phyloP scores from a whole-genome alignment of 73 alveolate genomes.

The Paramecium sexaurelia region DNA sequence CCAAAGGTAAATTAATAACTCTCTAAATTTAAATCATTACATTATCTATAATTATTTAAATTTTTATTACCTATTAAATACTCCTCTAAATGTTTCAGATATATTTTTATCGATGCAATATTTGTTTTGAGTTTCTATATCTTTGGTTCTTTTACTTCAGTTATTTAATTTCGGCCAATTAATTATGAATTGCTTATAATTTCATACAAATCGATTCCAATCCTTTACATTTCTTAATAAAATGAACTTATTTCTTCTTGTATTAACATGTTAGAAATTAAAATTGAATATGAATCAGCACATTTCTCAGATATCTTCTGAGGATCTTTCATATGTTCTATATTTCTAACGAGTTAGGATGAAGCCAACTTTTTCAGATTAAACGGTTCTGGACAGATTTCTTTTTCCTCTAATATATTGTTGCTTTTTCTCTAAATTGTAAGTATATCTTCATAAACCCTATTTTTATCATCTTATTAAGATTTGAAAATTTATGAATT shows the following conservation, averaged over 20 bases:
- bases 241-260: neutral
- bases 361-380: neutral
- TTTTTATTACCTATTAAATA: neutral
- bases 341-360: neutral
- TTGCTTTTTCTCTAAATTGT: neutral
- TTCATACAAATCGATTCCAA: slow-evolving; percentile 1
- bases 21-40: neutral
- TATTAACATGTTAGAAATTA: slow-evolving; percentile 25
- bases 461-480: neutral
- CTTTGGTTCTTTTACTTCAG: neutral
- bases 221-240: neutral
- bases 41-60: neutral
- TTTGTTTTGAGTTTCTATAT: neutral
- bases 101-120: neutral
- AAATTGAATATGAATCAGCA: slow-evolving; percentile 38
- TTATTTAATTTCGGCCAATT: neutral
- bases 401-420: neutral
- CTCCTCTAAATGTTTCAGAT: neutral
- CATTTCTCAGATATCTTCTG: neutral
- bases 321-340: neutral
- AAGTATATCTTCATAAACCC: neutral
- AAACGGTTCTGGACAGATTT: neutral
- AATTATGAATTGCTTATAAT: neutral
- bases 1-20: neutral
- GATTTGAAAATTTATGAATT: neutral